phyloP scores from a whole-genome alignment of 176 grass and related monocot species.

The Oryza glumipatula region DNA sequence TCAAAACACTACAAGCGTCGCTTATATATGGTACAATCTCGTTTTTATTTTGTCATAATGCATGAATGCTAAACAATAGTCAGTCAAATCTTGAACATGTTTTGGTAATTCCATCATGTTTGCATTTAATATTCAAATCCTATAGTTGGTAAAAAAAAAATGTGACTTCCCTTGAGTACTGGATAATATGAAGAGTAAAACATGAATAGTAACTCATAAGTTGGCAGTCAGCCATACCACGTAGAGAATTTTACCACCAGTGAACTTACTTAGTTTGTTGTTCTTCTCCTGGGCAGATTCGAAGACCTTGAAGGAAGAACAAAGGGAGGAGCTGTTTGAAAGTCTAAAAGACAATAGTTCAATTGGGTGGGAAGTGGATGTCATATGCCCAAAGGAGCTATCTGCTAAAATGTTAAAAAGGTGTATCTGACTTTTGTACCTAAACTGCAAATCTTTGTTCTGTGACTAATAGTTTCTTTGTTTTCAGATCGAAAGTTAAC shows the following conservation, averaged over 20 bases:
- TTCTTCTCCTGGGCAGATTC: constrained; percentile 62
- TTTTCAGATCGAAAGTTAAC: constrained; percentile 81
- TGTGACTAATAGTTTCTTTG: constrained; percentile 17
- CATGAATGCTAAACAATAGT: background rate
- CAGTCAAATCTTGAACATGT: background rate
- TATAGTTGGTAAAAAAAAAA: background rate
- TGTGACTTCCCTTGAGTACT: background rate
- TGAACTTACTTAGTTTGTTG: constrained; percentile 1
- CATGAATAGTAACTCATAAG: background rate
- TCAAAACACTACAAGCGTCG: background rate
- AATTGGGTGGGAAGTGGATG: constrained; percentile 90
- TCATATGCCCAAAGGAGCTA: constrained; percentile 86
- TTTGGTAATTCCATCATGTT: background rate
- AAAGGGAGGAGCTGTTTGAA: constrained; percentile 88
- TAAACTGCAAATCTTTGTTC: constrained; percentile 1
- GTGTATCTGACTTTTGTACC: constrained; percentile 37
- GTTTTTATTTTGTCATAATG: background rate
- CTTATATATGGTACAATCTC: constrained; percentile 14
- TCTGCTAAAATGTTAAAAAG: constrained; percentile 94
- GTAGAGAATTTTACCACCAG: background rate
- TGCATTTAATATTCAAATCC: background rate
- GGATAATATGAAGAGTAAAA: background rate
- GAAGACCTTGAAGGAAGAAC: constrained; percentile 91
- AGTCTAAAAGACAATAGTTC: constrained; percentile 67
- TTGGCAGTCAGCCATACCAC: background rate